Conservation (phyloP, 2,329 filamentous ascomycete genomes). For the Xylaria sp. region DNA sequence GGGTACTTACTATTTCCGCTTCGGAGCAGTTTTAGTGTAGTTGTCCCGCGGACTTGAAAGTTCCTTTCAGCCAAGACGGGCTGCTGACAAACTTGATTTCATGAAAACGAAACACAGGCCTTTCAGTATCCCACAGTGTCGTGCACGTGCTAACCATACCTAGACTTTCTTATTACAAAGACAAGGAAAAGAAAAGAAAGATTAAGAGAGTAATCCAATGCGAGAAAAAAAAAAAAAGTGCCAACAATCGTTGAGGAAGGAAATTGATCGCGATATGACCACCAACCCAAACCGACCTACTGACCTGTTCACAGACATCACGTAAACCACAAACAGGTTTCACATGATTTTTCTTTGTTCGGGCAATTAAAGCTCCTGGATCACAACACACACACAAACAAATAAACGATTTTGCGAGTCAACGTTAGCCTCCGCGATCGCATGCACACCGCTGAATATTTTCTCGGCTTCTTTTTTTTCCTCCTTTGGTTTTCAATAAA, state of each 20-base stretch:
- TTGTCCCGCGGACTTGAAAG: background rate
- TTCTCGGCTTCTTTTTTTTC: background rate
- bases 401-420: background rate
- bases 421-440: conserved; percentile 5
- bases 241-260: background rate
- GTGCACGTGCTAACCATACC: background rate
- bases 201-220: too few species aligned
- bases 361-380: background rate
- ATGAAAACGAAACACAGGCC: background rate
- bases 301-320: background rate
- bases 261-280: conserved; percentile 32
- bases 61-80: conserved; percentile 11
- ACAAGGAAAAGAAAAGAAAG: background rate
- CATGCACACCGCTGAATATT: background rate
- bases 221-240: conserved; percentile 4
- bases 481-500: background rate
- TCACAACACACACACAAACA: background rate
- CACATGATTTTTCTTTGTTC: conserved; percentile 5
- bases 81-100: conserved; percentile 20
- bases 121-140: background rate
- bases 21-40: background rate
- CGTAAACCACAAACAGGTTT: conserved; percentile 4
- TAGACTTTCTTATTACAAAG: conserved; percentile 9
- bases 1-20: background rate
- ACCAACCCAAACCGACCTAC: background rate